Evolutionary conservation across 2,329 filamentous ascomycete species (phyloP).

Genomic region (Lachnellula subtilissima): DNA sequence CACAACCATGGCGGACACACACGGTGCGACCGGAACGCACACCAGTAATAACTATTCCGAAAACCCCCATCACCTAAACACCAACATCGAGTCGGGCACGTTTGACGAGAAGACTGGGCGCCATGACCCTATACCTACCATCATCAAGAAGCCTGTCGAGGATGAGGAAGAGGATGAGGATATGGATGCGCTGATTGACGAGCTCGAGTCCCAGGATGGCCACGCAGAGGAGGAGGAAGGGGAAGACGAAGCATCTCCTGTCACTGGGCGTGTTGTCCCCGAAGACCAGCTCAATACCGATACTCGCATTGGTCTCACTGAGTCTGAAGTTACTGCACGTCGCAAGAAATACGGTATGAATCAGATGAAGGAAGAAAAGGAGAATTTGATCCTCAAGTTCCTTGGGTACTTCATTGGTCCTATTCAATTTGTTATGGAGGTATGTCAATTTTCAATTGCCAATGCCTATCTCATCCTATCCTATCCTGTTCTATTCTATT

Average conservation of each 20-base stretch:
- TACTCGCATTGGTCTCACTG: constrained; percentile 65
- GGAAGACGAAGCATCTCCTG: constrained; percentile 46
- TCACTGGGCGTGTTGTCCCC: constrained; percentile 56
- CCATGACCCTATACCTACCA: constrained; percentile 32
- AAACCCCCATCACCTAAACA: constrained; percentile 42
- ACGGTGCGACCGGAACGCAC: constrained; percentile 17
- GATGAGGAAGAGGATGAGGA: constrained; percentile 76
- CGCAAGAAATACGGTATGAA: constrained; percentile 77
- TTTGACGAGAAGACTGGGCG: constrained; percentile 57
- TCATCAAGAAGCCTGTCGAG: constrained; percentile 20
- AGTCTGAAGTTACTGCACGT: constrained; percentile 58
- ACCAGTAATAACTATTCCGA: constrained; percentile 14
- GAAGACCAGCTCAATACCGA: constrained; percentile 77
- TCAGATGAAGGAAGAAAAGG: constrained; percentile 87
- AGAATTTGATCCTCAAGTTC: constrained; percentile 81
- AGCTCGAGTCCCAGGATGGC: constrained; percentile 78
- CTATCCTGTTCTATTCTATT: neutral
- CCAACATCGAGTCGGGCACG: constrained; percentile 59
- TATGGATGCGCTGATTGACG: constrained; percentile 81
- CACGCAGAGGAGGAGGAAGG: constrained; percentile 60
- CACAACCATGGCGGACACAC: constrained; percentile 21
- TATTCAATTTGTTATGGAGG: constrained; percentile 93
- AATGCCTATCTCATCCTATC: neutral
- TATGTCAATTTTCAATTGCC: constrained; percentile 37
- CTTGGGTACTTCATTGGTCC: constrained; percentile 77